Base-by-base conservation (phyloP, 2,329 filamentous ascomycete species). In the Anthostomella pinea region DNA sequence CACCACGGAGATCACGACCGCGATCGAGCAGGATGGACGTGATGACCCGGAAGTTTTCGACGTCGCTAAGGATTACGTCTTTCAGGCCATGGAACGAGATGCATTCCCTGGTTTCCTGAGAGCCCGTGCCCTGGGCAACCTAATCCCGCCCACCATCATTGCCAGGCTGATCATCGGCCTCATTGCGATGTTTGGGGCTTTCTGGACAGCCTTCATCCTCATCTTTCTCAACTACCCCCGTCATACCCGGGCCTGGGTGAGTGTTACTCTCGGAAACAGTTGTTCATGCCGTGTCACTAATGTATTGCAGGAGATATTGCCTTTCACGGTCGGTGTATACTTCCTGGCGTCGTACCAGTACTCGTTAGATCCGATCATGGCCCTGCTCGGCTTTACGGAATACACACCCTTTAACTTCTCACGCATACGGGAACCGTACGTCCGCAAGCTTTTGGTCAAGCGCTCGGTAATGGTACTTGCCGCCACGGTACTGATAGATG, bases 41-140 rank as follows among this genome's bases (percentile, higher is more conserved):
- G 93, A 97, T 55, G 93, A 98, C 59, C 93, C 93, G 0, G 93
- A 98, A 63, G 85, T 98, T 9, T 98, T 98, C 55, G 93, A 97
- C 60, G 82, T 87, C 14, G 93, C 93, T 36, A 98, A 98, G 70
- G 93, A 98, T 68, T 98, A 97, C 61, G 93, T 97, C 45, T 98
- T 97, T 64, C 94, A 98, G 66, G 94, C 94, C 21, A 98, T 98
- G 93, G 94, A 98, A 67, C 81, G 94, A 38, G 93, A 98, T 67
- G 93, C 94, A n/a, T 98, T 95, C 60, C 93, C 94, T 1, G 91
- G 91, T 1, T 98, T 98, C 66, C 73, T 98, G 41, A 79, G 91
- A 58, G 87, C 88, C 67, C 97, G 97, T 68, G 93, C 93, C 3
- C 73, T 98, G 16, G 94, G 94, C 42, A 98, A 98, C 57, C 75